phyloP scores from a whole-genome alignment of 2,329 filamentous ascomycete genomes.

The Aureobasidium zeae region DNA sequence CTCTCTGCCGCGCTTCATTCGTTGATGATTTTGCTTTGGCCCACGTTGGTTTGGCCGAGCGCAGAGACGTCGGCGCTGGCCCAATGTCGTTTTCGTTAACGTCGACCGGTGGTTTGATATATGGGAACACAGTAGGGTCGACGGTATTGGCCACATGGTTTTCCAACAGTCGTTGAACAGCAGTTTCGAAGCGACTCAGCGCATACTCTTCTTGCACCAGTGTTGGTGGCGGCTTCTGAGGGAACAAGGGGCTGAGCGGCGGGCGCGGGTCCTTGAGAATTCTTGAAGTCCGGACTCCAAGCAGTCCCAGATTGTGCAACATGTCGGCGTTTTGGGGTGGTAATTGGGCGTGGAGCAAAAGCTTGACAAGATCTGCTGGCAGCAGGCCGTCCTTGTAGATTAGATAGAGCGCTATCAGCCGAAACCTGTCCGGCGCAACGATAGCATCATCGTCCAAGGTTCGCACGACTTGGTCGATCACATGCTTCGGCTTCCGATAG shows the following conservation, averaged over 20 bases:
- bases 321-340: conserved; percentile 63
- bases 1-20: conserved; percentile 74
- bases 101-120: conserved; percentile 49
- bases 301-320: conserved; percentile 67
- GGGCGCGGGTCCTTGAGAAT: conserved; percentile 70
- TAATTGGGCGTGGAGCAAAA: conserved; percentile 74
- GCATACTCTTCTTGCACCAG: conserved; percentile 65
- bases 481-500: conserved; percentile 78
- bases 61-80: conserved; percentile 55
- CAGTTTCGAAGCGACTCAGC: conserved; percentile 79
- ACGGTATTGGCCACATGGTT: conserved; percentile 41
- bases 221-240: conserved; percentile 49
- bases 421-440: conserved; percentile 62
- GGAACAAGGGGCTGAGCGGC: conserved; percentile 59
- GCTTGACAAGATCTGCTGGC: conserved; percentile 69
- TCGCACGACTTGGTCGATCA: conserved; percentile 75
- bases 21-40: conserved; percentile 64
- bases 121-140: conserved; percentile 38
- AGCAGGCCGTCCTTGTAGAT: conserved; percentile 81
- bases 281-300: conserved; percentile 65
- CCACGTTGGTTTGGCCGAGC: conserved; percentile 91
- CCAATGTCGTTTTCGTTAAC: conserved; percentile 50
- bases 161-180: conserved; percentile 75
- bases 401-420: conserved; percentile 76
- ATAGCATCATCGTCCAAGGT: conserved; percentile 80